Evolutionary conservation across 75 land plant genomes (phyloP).

Genomic region (Picea glauca): DNA sequence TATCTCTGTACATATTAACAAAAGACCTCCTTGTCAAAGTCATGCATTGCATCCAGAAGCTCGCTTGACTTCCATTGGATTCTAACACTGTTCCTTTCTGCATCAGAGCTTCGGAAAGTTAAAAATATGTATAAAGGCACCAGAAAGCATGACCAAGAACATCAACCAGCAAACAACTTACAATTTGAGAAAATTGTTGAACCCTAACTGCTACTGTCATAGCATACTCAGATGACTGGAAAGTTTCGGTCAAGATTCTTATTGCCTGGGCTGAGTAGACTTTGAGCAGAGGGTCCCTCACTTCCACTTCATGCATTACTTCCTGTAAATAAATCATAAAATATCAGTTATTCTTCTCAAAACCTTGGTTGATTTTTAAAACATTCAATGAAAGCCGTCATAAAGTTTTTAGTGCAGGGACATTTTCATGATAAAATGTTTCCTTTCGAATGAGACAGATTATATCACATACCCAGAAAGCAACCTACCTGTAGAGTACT

Average conservation of each 20-base stretch:
- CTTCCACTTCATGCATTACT: conserved; percentile 3
- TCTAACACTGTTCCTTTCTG: conserved; percentile 43
- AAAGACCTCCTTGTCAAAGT: conserved; percentile 66
- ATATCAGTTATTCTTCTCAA: too few species aligned
- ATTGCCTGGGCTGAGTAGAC: conserved; percentile 36
- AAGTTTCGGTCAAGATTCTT: conserved; percentile 30
- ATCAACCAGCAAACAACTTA: conserved; percentile 13
- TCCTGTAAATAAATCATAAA: conserved; percentile 1
- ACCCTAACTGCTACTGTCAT: conserved; percentile 27
- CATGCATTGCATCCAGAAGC: conserved; percentile 58
- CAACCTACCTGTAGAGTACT: too few species aligned
- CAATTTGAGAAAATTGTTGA: conserved; percentile 32
- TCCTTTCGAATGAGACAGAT: too few species aligned
- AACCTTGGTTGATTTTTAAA: neutral
- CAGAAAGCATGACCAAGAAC: neutral
- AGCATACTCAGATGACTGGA: conserved; percentile 30
- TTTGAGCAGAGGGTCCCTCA: conserved; percentile 18
- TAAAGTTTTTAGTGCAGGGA: too few species aligned
- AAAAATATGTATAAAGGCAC: neutral
- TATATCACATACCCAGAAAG: too few species aligned
- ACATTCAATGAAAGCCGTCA: too few species aligned
- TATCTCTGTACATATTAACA: conserved; percentile 82
- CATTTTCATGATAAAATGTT: too few species aligned
- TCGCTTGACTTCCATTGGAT: conserved; percentile 51
- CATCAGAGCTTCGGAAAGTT: neutral